Evolutionary conservation across 2,329 filamentous ascomycete genomes (phyloP), one percentile per base, ranked within the genome.

Genomic region (Magnaporthales sp.): DNA sequence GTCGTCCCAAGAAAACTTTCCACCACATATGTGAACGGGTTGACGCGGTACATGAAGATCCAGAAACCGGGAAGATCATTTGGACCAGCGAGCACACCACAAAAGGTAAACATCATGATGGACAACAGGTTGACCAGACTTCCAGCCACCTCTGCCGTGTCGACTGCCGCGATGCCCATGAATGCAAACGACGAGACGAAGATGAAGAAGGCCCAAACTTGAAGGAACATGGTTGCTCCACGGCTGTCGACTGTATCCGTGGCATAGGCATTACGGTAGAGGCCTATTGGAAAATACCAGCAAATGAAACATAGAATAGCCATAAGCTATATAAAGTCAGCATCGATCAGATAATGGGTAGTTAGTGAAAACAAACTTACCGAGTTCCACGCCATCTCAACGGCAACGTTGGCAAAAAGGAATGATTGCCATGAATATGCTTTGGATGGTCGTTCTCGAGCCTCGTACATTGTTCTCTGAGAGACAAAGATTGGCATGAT

Each of bases 371-470:
- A 10, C n/a, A 27, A 31, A 63, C 29, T 63, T 22, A 63, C 61
- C 89, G 70, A 96, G 74, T 96, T 92, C 89, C 91, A 97, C 0
- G 92, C 91, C 2, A 97, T 80, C 76, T 97, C 93, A 68, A 94
- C 91, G 31, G 93, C 79, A 70, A 97, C 90, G 76, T 93, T 91
- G 67, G 89, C 87, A 31, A 94, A 80, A 83, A 96, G 91, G 74
- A 96, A 96, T 5, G 92, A 86, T 74, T 90, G 88, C 92, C 92
- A 96, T 65, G 87, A 88, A 77, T 96, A 96, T 0, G 91, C 87
- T 79, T 93, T 94, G 64, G 89, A 91, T 0, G 92, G 92, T 4
- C 91, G 86, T 78, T 96, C 92, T 64, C 91, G 91, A 32, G 91
- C 91, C 78, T 96, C 92, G 77, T 95, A 96, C 0, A 96, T 81